A percentile compares a stretch with the other conserved stretches of the same genome.
phyloP scores from a whole-genome alignment of 768 basidiomycete genomes.

The Phylloporus arenicola region DNA sequence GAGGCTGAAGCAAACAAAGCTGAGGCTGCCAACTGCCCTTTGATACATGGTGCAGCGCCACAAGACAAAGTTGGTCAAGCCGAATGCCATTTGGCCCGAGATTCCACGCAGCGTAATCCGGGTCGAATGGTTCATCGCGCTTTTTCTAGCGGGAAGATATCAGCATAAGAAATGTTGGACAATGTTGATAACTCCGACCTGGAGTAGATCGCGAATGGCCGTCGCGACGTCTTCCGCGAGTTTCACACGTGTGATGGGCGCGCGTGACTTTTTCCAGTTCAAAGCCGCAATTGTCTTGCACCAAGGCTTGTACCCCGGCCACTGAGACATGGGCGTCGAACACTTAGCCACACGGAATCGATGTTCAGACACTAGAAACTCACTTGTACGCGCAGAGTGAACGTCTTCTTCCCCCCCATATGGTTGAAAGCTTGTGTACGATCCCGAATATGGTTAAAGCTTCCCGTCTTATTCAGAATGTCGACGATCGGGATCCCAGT shows the following conservation, averaged over 20 bases:
- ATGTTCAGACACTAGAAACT: slow-evolving; percentile 13
- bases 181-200: slow-evolving; percentile 30
- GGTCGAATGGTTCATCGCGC: slow-evolving; percentile 6
- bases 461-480: slow-evolving; percentile 46
- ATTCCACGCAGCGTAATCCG: slow-evolving; percentile 16
- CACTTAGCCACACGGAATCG: background rate
- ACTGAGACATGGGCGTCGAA: slow-evolving; percentile 37
- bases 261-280: slow-evolving; percentile 68
- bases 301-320: slow-evolving; percentile 75
- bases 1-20: slow-evolving; percentile 42
- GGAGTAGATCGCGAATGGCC: slow-evolving; percentile 61
- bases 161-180: slow-evolving; percentile 4
- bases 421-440: slow-evolving; percentile 54
- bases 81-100: slow-evolving; percentile 22
- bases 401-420: slow-evolving; percentile 66
- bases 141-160: slow-evolving; percentile 12
- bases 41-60: slow-evolving; percentile 74
- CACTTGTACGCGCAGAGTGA: slow-evolving; percentile 71
- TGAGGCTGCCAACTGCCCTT: slow-evolving; percentile 78
- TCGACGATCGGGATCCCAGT: slow-evolving; percentile 59
- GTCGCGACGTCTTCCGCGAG: slow-evolving; percentile 72
- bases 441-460: slow-evolving; percentile 45
- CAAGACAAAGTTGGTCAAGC: slow-evolving; percentile 41
- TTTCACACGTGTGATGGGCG: slow-evolving; percentile 68
- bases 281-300: slow-evolving; percentile 71